phyloP scores from a whole-genome alignment of 2,329 filamentous ascomycete genomes.

The Epichloe scottii region DNA sequence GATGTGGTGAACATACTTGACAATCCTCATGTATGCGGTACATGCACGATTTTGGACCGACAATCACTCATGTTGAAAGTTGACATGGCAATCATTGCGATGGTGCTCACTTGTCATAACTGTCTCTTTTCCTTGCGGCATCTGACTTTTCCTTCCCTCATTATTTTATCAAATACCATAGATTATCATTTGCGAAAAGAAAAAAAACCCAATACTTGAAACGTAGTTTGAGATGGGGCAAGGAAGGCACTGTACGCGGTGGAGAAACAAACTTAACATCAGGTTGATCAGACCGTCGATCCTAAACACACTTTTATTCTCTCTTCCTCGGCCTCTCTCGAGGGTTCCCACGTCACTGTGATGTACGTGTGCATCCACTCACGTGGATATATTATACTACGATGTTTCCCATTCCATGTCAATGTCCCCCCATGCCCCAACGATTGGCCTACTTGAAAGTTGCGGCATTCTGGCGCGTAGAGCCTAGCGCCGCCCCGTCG shows the following conservation, averaged over 20 bases:
- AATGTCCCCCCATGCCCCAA: too few relatives aligned
- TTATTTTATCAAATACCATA: neutral
- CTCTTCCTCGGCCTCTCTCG: neutral
- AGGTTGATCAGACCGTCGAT: neutral
- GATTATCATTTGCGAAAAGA: neutral
- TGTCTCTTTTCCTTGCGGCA: neutral
- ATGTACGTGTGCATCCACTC: neutral
- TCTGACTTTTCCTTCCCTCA: neutral
- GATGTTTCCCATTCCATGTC: too few relatives aligned
- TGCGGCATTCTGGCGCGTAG: too few relatives aligned
- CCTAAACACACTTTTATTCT: neutral
- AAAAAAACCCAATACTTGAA: neutral
- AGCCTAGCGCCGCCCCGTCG: too few relatives aligned
- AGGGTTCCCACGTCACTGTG: neutral
- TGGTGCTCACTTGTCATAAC: neutral
- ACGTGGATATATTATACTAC: too few relatives aligned
- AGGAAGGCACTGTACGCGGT: neutral
- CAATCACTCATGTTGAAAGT: neutral
- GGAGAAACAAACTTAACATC: neutral
- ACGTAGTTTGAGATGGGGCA: neutral
- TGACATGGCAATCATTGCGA: neutral
- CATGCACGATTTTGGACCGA: neutral
- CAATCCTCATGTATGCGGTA: neutral
- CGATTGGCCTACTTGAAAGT: too few relatives aligned
- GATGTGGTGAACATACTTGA: slow-evolving; percentile 40